Evolutionary conservation across 177 flowering plant genomes (phyloP).

Genomic region (Vitis hybrid): DNA sequence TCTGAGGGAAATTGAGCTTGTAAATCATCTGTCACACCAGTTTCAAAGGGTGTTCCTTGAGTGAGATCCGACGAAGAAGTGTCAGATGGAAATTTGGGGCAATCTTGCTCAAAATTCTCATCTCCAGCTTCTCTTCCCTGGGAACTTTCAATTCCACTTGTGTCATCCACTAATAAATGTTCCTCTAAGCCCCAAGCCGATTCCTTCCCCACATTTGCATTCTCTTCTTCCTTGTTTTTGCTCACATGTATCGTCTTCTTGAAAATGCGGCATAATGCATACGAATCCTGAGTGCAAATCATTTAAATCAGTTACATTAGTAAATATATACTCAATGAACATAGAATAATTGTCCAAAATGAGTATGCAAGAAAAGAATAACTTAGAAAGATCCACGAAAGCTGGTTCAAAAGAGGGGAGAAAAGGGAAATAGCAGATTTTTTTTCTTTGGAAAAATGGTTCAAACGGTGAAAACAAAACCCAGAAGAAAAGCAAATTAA

Average conservation of each 20-base stretch:
- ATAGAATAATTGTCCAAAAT: not conserved
- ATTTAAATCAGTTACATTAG: not conserved
- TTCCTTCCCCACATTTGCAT: slow-evolving; percentile 16
- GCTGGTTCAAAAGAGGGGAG: not conserved
- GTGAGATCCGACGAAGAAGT: slow-evolving; percentile 67
- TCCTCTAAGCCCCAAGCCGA: slow-evolving; percentile 12
- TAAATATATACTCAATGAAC: not conserved
- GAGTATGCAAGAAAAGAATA: not conserved
- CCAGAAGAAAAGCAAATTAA: not conserved
- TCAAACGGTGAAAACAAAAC: no score
- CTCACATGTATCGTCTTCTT: slow-evolving; percentile 52
- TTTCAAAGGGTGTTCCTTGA: slow-evolving; percentile 46
- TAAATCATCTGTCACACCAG: slow-evolving; percentile 24
- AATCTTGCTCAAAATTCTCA: slow-evolving; percentile 13
- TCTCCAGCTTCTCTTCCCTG: slow-evolving; percentile 15
- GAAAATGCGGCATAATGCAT: slow-evolving; percentile 78
- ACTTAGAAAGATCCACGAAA: slow-evolving; percentile 9
- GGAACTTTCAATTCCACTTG: slow-evolving; percentile 15
- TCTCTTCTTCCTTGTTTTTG: slow-evolving; percentile 26
- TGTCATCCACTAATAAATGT: slow-evolving; percentile 10
- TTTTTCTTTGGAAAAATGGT: no score
- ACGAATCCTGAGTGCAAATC: slow-evolving; percentile 52
- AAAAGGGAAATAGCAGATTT: not conserved
- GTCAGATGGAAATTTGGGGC: slow-evolving; percentile 31
- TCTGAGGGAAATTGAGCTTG: slow-evolving; percentile 37